A percentile compares a stretch with the other conserved stretches of the same genome.
Conservation (phyloP, 805 yeast species). For the Nakazawaea ishiwadae region DNA sequence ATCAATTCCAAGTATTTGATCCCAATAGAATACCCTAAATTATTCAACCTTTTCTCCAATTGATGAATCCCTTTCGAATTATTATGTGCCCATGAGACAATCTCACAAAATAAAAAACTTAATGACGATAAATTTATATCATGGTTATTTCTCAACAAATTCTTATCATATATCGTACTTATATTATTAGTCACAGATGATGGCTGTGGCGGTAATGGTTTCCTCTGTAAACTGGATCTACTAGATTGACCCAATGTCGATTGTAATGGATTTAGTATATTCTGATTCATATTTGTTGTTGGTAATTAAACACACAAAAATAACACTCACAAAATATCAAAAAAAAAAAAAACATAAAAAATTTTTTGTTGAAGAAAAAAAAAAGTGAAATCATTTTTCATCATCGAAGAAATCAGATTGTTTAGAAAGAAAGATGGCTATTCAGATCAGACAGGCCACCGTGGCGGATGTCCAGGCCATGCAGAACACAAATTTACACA, state of each 20-base stretch:
- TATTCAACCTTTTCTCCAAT: conserved; percentile 53
- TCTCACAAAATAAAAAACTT: conserved; percentile 65
- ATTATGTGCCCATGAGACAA: conserved; percentile 59
- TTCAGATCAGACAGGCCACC: conserved; percentile 85
- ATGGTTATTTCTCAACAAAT: conserved; percentile 56
- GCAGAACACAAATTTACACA: conserved; percentile 91
- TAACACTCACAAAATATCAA: neutral
- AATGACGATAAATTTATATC: conserved; percentile 67
- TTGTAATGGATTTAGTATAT: conserved; percentile 2
- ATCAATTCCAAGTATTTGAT: conserved; percentile 64
- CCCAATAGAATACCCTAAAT: conserved; percentile 76
- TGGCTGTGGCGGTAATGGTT: conserved; percentile 20
- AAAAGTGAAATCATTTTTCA: neutral
- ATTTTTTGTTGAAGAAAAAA: conserved; percentile 2
- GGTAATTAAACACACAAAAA: neutral
- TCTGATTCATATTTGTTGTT: neutral
- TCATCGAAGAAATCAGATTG: too few species aligned
- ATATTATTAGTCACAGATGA: conserved; percentile 31
- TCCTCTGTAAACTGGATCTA: conserved; percentile 1
- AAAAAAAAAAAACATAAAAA: too few species aligned
- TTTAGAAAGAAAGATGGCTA: conserved; percentile 47
- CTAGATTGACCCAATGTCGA: neutral
- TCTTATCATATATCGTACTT: conserved; percentile 58
- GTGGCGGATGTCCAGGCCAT: conserved; percentile 85
- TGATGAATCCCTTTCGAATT: conserved; percentile 67